A percentile compares a stretch with the other conserved stretches of the same genome.
Conservation (phyloP, 768 basidiomycete genomes). For the Amanita muscaria region DNA sequence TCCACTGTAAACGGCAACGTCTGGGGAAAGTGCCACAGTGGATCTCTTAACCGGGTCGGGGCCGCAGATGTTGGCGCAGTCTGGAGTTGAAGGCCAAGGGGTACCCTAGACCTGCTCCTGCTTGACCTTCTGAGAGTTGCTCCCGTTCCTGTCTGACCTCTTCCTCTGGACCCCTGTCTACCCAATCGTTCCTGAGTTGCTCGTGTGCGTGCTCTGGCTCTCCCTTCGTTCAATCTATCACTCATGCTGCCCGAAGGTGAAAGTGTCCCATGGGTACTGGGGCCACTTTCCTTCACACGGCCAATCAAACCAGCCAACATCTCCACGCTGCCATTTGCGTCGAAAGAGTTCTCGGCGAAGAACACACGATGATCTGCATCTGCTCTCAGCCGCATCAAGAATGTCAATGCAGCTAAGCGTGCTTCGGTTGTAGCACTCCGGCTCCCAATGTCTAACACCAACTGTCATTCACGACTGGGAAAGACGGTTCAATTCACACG, state of each 20-base stretch:
- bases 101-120: conserved; percentile 53
- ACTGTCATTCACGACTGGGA: neutral
- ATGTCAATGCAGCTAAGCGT: conserved; percentile 69
- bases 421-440: conserved; percentile 1
- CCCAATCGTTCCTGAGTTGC: conserved; percentile 44
- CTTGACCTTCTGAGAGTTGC: conserved; percentile 23
- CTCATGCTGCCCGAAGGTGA: conserved; percentile 11
- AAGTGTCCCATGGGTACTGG: conserved; percentile 11
- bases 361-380: conserved; percentile 86
- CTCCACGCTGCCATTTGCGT: conserved; percentile 46
- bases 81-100: conserved; percentile 2
- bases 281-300: conserved; percentile 27
- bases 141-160: conserved; percentile 36
- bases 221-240: conserved; percentile 29
- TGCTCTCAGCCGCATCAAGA: conserved; percentile 80
- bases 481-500: neutral
- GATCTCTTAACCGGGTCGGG: conserved; percentile 30
- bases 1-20: conserved; percentile 48
- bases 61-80: conserved; percentile 11
- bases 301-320: conserved; percentile 59
- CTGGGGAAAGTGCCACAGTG: conserved; percentile 68
- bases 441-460: neutral
- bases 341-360: conserved; percentile 45
- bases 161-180: conserved; percentile 43
- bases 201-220: conserved; percentile 9